Evolutionary conservation across 2,329 filamentous ascomycete species (phyloP).

Genomic region (Trichocomaceae sp.): DNA sequence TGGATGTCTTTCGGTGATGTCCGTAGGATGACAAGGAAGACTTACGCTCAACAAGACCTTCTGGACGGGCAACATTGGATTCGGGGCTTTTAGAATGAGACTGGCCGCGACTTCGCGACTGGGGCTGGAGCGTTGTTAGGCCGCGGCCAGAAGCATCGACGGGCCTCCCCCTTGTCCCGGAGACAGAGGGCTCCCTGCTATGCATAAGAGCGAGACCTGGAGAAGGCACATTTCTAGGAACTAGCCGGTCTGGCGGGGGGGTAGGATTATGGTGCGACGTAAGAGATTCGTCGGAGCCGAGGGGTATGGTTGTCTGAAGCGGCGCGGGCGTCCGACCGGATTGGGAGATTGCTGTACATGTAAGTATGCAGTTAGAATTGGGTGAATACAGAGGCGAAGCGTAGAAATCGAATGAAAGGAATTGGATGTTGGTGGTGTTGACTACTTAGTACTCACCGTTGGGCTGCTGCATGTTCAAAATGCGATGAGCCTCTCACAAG

Average conservation of each 20-base stretch:
- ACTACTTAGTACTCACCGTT: conserved; percentile 7
- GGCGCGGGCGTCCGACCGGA: conserved; percentile 32
- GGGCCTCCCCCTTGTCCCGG: conserved; percentile 32
- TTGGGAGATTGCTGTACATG: conserved; percentile 17
- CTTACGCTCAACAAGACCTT: conserved; percentile 33
- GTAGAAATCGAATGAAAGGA: neutral
- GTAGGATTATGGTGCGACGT: conserved; percentile 33
- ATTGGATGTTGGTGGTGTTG: neutral
- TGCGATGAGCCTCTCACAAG: conserved; percentile 8
- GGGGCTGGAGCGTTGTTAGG: conserved; percentile 31
- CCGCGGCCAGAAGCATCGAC: conserved; percentile 30
- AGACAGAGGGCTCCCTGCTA: conserved; percentile 39
- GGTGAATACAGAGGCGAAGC: neutral
- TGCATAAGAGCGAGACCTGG: conserved; percentile 35
- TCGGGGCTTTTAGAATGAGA: conserved; percentile 41
- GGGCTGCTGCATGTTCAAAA: conserved; percentile 11
- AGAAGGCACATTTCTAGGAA: conserved; percentile 31
- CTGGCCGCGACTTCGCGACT: conserved; percentile 30
- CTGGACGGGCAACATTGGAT: conserved; percentile 28
- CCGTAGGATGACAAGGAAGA: conserved; percentile 57
- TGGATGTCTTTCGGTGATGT: conserved; percentile 93
- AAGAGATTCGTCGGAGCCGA: conserved; percentile 35
- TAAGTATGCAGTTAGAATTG: neutral
- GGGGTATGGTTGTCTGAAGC: conserved; percentile 35
- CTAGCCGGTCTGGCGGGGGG: conserved; percentile 33